A percentile compares a stretch with the other conserved stretches of the same genome.
Conservation (phyloP, 495 filamentous ascomycete genomes). For the Chaetomidium leptoderma region DNA sequence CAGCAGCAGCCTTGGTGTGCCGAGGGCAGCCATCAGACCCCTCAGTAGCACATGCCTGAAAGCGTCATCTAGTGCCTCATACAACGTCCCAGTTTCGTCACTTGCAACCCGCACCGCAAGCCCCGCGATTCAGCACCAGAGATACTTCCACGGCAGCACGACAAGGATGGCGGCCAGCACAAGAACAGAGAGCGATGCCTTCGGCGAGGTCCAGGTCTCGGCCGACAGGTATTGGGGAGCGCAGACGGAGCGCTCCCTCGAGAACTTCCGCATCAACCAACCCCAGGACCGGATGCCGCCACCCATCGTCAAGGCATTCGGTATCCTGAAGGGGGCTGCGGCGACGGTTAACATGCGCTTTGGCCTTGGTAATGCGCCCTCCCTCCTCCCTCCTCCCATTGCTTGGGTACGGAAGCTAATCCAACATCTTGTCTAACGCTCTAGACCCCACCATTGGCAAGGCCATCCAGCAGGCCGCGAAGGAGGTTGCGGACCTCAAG, state of each 20-base stretch:
- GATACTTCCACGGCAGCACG: slow-evolving; percentile 48
- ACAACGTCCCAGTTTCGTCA: slow-evolving; percentile 16
- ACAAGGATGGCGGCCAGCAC: slow-evolving; percentile 50
- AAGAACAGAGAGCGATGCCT: slow-evolving; percentile 91
- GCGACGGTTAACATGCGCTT: slow-evolving; percentile 93
- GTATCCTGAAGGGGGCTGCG: slow-evolving; percentile 94
- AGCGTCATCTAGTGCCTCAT: not conserved
- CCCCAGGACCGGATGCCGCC: slow-evolving; percentile 98
- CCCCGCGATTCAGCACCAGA: slow-evolving; percentile 20
- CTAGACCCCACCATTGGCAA: slow-evolving; percentile 84
- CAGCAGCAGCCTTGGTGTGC: slow-evolving; percentile 32
- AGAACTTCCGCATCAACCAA: slow-evolving; percentile 99
- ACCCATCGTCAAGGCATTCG: slow-evolving; percentile 86
- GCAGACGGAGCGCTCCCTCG: slow-evolving; percentile 93
- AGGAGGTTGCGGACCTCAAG: slow-evolving; percentile 90
- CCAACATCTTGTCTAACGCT: slow-evolving; percentile 1
- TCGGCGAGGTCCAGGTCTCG: slow-evolving; percentile 90
- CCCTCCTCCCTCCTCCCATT: slow-evolving; percentile 8
- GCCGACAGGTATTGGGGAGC: slow-evolving; percentile 98
- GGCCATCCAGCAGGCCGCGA: slow-evolving; percentile 90
- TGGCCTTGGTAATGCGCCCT: slow-evolving; percentile 70
- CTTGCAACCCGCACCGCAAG: slow-evolving; percentile 14
- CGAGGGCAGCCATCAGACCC: slow-evolving; percentile 38
- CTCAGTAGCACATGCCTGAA: slow-evolving; percentile 43
- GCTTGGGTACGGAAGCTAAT: slow-evolving; percentile 18